These are phyloP conservation scores for Helotiales sp. DNA, from an alignment of 2,329 filamentous ascomycete species.

Conservation along the genomic window DNA sequence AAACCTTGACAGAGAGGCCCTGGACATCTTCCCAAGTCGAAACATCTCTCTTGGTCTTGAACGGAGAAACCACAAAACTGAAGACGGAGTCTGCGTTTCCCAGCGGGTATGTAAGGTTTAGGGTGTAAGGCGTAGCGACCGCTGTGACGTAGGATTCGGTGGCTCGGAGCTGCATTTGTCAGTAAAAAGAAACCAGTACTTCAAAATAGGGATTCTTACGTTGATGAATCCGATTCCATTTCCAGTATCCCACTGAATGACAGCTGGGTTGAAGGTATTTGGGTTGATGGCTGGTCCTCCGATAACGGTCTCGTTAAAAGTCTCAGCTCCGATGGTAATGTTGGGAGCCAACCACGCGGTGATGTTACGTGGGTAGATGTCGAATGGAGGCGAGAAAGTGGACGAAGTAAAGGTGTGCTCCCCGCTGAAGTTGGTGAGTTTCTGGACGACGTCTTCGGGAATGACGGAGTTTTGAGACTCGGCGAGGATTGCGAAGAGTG, in stretches of 20 bases:
- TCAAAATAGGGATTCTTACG: constrained; percentile 19
- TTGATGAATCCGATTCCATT: constrained; percentile 45
- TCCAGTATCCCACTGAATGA: constrained; percentile 61
- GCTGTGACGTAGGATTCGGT: constrained; percentile 49
- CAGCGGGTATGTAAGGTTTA: constrained; percentile 59
- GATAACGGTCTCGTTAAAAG: constrained; percentile 59
- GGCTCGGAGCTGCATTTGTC: constrained; percentile 43
- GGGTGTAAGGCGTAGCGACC: constrained; percentile 47
- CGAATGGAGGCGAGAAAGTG: constrained; percentile 63
- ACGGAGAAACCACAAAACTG: constrained; percentile 55
- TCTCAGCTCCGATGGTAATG: constrained; percentile 64
- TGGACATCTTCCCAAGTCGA: constrained; percentile 53
- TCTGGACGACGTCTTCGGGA: constrained; percentile 45
- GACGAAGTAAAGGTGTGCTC: constrained; percentile 58
- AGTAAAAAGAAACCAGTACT: background rate
- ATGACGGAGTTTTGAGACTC: constrained; percentile 55
- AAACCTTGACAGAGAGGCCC: constrained; percentile 52
- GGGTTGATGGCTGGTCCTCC: constrained; percentile 59
- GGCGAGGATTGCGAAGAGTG: constrained; percentile 60
- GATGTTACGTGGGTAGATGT: constrained; percentile 61
- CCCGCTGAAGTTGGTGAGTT: constrained; percentile 54
- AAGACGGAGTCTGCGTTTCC: constrained; percentile 57
- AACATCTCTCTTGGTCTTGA: constrained; percentile 51
- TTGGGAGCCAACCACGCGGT: constrained; percentile 61
- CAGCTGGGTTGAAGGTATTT: constrained; percentile 61